A percentile compares a stretch with the other conserved stretches of the same genome.
phyloP scores from a whole-genome alignment of 176 grass and related monocot genomes.

The Aegilops bicornis region DNA sequence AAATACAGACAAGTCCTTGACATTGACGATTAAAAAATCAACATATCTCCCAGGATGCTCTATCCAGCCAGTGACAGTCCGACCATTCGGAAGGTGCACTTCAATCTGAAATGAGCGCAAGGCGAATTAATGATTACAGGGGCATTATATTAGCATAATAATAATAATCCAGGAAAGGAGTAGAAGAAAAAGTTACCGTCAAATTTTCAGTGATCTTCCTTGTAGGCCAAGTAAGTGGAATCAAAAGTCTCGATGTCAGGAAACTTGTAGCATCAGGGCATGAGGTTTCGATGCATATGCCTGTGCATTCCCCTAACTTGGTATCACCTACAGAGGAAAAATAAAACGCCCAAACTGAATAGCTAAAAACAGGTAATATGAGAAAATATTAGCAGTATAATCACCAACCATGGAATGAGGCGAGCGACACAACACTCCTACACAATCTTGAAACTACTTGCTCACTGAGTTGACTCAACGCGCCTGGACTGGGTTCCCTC shows the following conservation, averaged over 20 bases:
- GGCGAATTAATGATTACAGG: neutral
- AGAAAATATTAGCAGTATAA: neutral
- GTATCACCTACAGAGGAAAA: neutral
- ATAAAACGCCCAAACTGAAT: neutral
- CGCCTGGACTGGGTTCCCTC: neutral
- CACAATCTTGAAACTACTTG: neutral
- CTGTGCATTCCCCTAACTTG: neutral
- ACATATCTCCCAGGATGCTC: neutral
- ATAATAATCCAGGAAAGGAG: too few relatives aligned
- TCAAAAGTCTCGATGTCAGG: neutral
- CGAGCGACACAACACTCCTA: neutral
- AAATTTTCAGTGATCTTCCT: neutral
- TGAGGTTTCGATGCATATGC: neutral
- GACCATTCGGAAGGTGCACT: neutral
- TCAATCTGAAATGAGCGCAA: neutral
- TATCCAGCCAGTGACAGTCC: neutral
- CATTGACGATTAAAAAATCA: neutral
- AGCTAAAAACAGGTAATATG: neutral
- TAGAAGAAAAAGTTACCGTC: neutral
- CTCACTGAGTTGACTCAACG: neutral
- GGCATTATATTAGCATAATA: too few relatives aligned
- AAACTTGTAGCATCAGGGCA: neutral
- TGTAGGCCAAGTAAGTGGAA: neutral
- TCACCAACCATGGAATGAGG: neutral
- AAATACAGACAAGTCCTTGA: neutral